Evolutionary conservation across 257 asterid species (phyloP).

Genomic region (Salvia splendens): DNA sequence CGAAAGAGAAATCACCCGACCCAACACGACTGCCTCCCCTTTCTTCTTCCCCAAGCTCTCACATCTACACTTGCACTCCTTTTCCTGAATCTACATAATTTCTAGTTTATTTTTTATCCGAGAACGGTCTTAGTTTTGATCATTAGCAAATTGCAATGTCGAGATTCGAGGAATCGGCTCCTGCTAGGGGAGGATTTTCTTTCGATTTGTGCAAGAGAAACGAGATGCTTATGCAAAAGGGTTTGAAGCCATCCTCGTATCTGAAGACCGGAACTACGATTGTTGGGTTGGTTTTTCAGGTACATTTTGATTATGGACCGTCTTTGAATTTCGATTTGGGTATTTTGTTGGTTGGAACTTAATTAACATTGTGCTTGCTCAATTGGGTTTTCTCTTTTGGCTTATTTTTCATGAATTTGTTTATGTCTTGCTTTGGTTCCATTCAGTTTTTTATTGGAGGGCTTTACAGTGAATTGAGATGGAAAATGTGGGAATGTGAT

Average conservation of each 20-base stretch:
- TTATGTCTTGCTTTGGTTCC: neutral
- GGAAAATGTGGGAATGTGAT: neutral
- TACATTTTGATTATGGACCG: constrained; percentile 7
- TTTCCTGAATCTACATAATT: constrained; percentile 9
- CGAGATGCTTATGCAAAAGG: constrained; percentile 74
- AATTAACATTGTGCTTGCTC: neutral
- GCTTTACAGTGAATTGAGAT: neutral
- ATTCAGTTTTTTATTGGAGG: neutral
- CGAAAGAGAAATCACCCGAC: constrained; percentile 24
- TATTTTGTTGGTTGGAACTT: neutral
- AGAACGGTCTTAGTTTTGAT: neutral
- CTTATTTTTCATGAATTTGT: constrained; percentile 6
- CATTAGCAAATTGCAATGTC: constrained; percentile 23
- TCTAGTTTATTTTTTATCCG: neutral
- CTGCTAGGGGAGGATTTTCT: constrained; percentile 66
- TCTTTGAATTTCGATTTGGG: constrained; percentile 7
- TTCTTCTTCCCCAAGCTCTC: constrained; percentile 44
- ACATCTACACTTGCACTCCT: constrained; percentile 4
- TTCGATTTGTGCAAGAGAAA: constrained; percentile 88
- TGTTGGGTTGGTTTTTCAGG: constrained; percentile 86
- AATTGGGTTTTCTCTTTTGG: constrained; percentile 22
- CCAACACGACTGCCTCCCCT: constrained; percentile 9
- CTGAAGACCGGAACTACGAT: constrained; percentile 97
- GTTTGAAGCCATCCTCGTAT: constrained; percentile 60
- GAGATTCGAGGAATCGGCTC: constrained; percentile 33